Conservation (phyloP, 768 basidiomycete genomes). For the Pulveroboletus sp. region DNA sequence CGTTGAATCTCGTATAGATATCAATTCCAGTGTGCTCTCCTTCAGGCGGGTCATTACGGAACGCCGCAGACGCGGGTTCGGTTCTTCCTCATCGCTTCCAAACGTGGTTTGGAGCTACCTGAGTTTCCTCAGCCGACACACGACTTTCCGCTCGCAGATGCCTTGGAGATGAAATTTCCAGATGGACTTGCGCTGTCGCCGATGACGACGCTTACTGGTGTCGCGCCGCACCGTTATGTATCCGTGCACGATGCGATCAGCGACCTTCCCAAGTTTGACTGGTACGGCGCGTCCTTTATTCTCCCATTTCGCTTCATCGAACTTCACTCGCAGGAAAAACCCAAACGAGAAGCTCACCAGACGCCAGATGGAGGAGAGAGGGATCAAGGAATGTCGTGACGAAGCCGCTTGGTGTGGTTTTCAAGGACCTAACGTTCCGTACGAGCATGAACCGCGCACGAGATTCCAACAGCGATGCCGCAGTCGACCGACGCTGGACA, state of each 20-base stretch:
- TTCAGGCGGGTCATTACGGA: constrained; percentile 48
- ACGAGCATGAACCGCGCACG: constrained; percentile 35
- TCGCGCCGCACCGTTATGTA: constrained; percentile 53
- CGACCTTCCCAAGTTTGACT: constrained; percentile 71
- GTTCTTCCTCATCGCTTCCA: constrained; percentile 47
- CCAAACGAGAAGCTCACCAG: constrained; percentile 8
- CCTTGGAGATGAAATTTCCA: constrained; percentile 50
- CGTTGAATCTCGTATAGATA: constrained; percentile 31
- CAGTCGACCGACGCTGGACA: constrained; percentile 38
- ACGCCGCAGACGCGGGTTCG: constrained; percentile 44
- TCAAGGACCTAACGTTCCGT: constrained; percentile 22
- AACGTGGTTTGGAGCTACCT: constrained; percentile 35
- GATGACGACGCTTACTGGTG: constrained; percentile 45
- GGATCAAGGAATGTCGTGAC: constrained; percentile 37
- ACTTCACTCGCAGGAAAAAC: constrained; percentile 19
- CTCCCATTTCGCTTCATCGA: background rate
- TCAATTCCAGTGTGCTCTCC: constrained; percentile 39
- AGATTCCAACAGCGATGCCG: constrained; percentile 48
- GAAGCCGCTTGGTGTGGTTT: constrained; percentile 34
- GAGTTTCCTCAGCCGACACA: constrained; percentile 42
- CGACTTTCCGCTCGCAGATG: constrained; percentile 36
- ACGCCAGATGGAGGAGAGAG: constrained; percentile 15
- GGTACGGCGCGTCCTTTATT: constrained; percentile 39
- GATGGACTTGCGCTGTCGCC: constrained; percentile 38
- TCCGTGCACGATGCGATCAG: constrained; percentile 69